These are phyloP conservation scores for Fusarium sororula DNA, from an alignment of 2,329 filamentous ascomycete species.

Conservation along the genomic window DNA sequence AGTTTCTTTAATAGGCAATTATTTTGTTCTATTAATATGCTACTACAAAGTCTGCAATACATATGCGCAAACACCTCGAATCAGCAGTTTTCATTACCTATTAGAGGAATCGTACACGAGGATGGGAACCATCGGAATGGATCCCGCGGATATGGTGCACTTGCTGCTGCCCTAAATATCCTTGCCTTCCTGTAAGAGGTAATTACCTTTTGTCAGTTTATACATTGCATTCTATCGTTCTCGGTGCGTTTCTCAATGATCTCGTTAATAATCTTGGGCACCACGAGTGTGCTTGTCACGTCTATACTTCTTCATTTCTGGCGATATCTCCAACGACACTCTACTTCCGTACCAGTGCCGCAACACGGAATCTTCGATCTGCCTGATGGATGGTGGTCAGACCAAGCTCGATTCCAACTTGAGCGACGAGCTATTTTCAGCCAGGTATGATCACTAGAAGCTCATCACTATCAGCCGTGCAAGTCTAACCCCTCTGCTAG, in stretches of 20 bases:
- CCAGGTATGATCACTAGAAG: neutral
- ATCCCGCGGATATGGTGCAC: accelerated
- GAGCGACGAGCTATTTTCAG: neutral
- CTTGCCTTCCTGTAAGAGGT: accelerated
- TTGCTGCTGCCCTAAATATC: accelerated
- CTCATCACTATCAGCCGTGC: neutral
- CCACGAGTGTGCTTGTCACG: neutral
- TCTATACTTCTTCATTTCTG: neutral
- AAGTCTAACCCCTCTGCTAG: neutral
- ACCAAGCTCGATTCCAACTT: neutral
- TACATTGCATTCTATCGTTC: accelerated
- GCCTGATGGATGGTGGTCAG: neutral
- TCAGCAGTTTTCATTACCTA: neutral
- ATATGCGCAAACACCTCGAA: accelerated
- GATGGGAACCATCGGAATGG: accelerated
- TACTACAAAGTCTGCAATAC: accelerated
- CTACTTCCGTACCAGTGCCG: accelerated
- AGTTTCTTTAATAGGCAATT: neutral
- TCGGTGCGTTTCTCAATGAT: accelerated
- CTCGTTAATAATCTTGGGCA: accelerated
- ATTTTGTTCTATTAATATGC: accelerated
- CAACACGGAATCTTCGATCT: neutral
- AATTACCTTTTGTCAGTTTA: accelerated
- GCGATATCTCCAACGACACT: neutral
- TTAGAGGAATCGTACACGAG: neutral